phyloP scores from a whole-genome alignment of 441 rosid genomes.

The Brassica balearica region DNA sequence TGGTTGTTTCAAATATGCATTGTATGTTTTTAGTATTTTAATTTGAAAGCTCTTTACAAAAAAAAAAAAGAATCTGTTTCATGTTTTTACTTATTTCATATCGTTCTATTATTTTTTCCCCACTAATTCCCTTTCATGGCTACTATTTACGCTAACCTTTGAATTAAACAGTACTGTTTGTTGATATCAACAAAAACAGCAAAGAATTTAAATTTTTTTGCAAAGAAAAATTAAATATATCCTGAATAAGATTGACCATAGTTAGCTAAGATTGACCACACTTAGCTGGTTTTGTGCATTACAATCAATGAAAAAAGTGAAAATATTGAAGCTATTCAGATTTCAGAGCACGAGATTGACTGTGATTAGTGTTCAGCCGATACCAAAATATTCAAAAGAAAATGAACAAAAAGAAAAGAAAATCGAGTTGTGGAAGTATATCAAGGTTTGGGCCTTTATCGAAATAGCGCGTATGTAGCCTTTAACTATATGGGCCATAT shows the following conservation, averaged over 20 bases:
- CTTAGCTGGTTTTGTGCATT: background rate
- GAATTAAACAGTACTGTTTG: background rate
- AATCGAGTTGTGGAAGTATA: background rate
- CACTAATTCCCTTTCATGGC: background rate
- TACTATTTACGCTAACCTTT: background rate
- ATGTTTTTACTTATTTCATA: background rate
- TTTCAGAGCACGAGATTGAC: background rate
- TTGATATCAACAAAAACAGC: background rate
- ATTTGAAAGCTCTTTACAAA: too few species aligned
- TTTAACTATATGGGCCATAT: background rate
- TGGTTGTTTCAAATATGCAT: too few species aligned
- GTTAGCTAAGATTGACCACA: too few species aligned
- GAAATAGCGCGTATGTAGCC: background rate
- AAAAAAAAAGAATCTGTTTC: background rate
- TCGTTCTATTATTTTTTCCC: background rate
- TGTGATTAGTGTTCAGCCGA: background rate
- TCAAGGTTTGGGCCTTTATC: conserved; percentile 2
- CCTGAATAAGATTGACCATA: background rate
- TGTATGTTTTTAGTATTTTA: too few species aligned
- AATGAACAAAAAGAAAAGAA: background rate
- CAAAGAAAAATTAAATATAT: background rate
- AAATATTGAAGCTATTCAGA: background rate
- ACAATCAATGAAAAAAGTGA: background rate
- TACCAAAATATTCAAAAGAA: background rate
- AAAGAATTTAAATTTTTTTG: too few species aligned